A percentile compares a stretch with the other conserved stretches of the same genome.
Evolutionary conservation across 805 yeast genomes (phyloP).

Genomic region (Teunomyces barrocoloradensis): DNA sequence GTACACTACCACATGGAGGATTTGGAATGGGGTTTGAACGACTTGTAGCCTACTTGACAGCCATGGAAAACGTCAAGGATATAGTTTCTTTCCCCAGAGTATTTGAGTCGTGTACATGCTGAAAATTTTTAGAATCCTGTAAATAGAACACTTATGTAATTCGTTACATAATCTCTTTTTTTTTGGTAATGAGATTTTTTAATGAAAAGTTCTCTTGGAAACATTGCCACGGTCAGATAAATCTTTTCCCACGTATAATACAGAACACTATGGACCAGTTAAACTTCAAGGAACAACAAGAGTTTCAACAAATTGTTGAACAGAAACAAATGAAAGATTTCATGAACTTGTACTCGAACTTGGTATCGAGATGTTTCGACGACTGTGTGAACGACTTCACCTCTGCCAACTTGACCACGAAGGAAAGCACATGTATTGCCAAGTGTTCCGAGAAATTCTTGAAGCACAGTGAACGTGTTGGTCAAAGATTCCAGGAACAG

Average conservation of each 20-base stretch:
- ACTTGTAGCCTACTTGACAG: slow-evolving; percentile 67
- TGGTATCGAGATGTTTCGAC: slow-evolving; percentile 94
- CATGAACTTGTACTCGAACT: slow-evolving; percentile 92
- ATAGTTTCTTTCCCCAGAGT: slow-evolving; percentile 85
- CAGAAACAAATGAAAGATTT: slow-evolving; percentile 98
- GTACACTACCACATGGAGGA: slow-evolving; percentile 93
- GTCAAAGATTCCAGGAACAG: slow-evolving; percentile 98
- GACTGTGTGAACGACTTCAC: slow-evolving; percentile 99
- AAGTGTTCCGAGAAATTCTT: slow-evolving; percentile 96
- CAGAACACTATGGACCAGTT: slow-evolving; percentile 77
- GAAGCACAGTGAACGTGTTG: slow-evolving; percentile 97
- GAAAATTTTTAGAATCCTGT: background rate
- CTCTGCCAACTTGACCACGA: slow-evolving; percentile 77
- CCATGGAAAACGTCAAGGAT: slow-evolving; percentile 78
- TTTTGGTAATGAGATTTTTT: background rate
- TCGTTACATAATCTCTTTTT: background rate
- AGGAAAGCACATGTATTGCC: slow-evolving; percentile 82
- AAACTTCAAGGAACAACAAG: slow-evolving; percentile 94
- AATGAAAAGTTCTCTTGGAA: background rate
- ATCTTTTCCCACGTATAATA: no score
- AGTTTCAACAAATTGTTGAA: slow-evolving; percentile 92
- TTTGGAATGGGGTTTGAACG: slow-evolving; percentile 95
- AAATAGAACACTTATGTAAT: background rate
- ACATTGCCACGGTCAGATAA: background rate
- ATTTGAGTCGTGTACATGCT: slow-evolving; percentile 40